Percentiles rank a stretch among this genome's conserved stretches.
phyloP scores from a whole-genome alignment of 2,329 filamentous ascomycete genomes.

The Sphaerulina populicola region DNA sequence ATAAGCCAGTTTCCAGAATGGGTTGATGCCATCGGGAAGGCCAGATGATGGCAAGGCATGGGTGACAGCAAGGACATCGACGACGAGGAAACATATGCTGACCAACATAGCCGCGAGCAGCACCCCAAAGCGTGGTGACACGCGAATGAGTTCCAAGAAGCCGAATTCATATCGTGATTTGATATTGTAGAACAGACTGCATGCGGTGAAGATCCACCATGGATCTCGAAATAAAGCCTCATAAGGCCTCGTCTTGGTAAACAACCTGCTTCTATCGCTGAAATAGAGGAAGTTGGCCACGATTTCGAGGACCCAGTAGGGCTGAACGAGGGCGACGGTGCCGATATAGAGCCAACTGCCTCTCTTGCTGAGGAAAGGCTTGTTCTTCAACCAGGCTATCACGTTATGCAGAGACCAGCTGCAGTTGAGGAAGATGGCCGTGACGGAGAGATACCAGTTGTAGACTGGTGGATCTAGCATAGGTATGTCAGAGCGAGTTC shows the following conservation, averaged over 20 bases:
- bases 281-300: conserved; percentile 59
- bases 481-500: conserved; percentile 12
- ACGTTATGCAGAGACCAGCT: conserved; percentile 56
- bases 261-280: conserved; percentile 37
- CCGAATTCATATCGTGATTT: conserved; percentile 54
- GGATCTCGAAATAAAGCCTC: conserved; percentile 57
- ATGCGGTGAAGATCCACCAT: conserved; percentile 59
- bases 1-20: conserved; percentile 57
- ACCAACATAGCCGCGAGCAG: conserved; percentile 54
- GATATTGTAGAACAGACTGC: conserved; percentile 55
- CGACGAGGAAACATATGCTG: conserved; percentile 52
- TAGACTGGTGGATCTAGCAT: conserved; percentile 42
- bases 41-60: conserved; percentile 25
- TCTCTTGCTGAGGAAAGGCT: conserved; percentile 43
- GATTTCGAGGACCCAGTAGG: conserved; percentile 58
- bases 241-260: conserved; percentile 48
- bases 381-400: conserved; percentile 60
- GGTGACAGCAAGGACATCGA: conserved; percentile 55
- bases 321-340: conserved; percentile 51
- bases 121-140: conserved; percentile 57
- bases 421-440: conserved; percentile 53
- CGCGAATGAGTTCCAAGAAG: conserved; percentile 47
- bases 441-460: conserved; percentile 54
- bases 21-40: conserved; percentile 51
- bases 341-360: conserved; percentile 50